Conservation (phyloP, 176 grass and related monocot genomes). For the Paspalum notatum region DNA sequence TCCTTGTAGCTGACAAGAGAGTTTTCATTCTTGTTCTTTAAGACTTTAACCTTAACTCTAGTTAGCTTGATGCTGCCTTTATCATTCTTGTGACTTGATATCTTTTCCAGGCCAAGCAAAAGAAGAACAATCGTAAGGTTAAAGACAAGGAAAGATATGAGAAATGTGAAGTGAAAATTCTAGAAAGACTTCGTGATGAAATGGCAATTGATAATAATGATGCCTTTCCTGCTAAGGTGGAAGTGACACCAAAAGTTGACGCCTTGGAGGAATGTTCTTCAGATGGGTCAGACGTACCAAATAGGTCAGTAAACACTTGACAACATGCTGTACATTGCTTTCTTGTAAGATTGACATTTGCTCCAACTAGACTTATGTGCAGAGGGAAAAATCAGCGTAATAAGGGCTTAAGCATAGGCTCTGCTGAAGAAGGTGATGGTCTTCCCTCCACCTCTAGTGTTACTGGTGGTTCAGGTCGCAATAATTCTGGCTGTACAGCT, state of each 20-base stretch:
- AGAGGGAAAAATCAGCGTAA: constrained; percentile 71
- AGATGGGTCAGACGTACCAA: constrained; percentile 64
- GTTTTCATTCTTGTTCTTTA: constrained; percentile 1
- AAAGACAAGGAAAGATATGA: constrained; percentile 76
- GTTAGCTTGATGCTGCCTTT: constrained; percentile 25
- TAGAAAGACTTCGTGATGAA: constrained; percentile 69
- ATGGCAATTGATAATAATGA: constrained; percentile 57
- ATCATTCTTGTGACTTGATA: constrained; percentile 5
- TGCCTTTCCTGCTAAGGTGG: constrained; percentile 44
- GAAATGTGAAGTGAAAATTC: constrained; percentile 56
- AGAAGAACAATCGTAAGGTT: constrained; percentile 79
- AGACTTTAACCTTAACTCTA: neutral
- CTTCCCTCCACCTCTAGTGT: constrained; percentile 46
- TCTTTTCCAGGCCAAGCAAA: constrained; percentile 71
- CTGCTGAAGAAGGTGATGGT: constrained; percentile 38
- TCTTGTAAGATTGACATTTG: constrained; percentile 28
- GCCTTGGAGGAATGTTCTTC: constrained; percentile 57
- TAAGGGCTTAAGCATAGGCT: constrained; percentile 53
- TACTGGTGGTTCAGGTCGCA: constrained; percentile 40
- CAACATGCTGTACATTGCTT: constrained; percentile 15
- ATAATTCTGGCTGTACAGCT: constrained; percentile 45
- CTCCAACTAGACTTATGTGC: constrained; percentile 48
- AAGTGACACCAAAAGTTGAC: constrained; percentile 61
- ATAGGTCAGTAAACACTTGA: constrained; percentile 53
- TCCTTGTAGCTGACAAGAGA: neutral